Base-by-base conservation (phyloP, 2,329 filamentous ascomycete species). In the Neopestalotiopsis clavispora region DNA sequence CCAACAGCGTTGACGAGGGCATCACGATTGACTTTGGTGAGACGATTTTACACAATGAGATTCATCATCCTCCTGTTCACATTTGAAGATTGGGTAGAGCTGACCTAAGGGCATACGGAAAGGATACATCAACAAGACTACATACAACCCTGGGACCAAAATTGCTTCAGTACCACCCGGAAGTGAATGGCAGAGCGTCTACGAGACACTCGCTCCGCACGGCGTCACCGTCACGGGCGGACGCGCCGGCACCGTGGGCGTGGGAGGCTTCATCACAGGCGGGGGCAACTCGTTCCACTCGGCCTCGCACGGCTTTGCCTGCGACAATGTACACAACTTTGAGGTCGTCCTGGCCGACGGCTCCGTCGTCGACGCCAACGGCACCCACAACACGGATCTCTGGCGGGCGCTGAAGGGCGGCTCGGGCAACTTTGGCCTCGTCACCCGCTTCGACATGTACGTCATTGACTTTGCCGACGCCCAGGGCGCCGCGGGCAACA, bases 351-450 rank as follows among this genome's bases (percentile, higher is more conserved):
- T 84, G 1, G 80, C 80, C 0, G 74, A 74, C 65, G 83, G 66
- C 13, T 60, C 72, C 4, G 78, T 85, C 40, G 73, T 84, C 38
- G 79, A 80, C 20, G 83, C 81, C 17, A 83, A 79, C 52, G 74
- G 73, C 0, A 68, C 71, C 0, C 68, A 76, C 2, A 78, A 84
- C 70, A 12, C 72, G 0, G 83, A 85, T 68, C 78, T 86, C 2
- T 85, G 77, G 72, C 78, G 77, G 65, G 84, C 83, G 0, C 76
- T 85, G 3, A 81, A 82, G 67, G 84, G 84, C 13, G 84, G 84
- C 56, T 77, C 78, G 14, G 81, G 78, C 69, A 86, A 85, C 72
- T 84, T 84, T 56, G 83, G 82, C 64, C 74, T 80, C 68, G 74
- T 78, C 13, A 77, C 81, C 4, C 71, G 72, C 20, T 73, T 79